These are phyloP conservation scores for Cryptococcus sp. DNA, from an alignment of 1,284 basidiomycete species.

Conservation along the genomic window DNA sequence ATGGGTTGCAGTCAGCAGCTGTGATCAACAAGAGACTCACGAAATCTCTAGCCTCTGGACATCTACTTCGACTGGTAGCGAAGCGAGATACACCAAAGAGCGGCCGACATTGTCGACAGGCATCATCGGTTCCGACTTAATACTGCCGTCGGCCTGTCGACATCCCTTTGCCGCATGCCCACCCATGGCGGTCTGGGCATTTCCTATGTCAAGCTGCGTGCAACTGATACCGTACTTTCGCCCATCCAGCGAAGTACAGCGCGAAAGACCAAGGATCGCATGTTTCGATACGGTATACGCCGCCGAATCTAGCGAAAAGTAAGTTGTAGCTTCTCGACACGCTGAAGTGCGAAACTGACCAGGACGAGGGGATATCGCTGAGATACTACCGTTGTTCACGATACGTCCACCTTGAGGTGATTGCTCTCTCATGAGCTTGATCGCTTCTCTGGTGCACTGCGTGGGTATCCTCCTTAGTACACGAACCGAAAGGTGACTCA, in stretches of 20 bases:
- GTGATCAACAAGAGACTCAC: slow-evolving; percentile 49
- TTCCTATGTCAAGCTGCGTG: slow-evolving; percentile 78
- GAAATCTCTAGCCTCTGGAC: slow-evolving; percentile 64
- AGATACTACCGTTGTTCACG: slow-evolving; percentile 79
- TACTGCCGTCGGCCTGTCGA: slow-evolving; percentile 67
- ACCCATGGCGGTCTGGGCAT: slow-evolving; percentile 66
- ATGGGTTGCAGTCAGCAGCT: too few species aligned
- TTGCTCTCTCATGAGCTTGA: slow-evolving; percentile 70
- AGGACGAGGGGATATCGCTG: slow-evolving; percentile 71
- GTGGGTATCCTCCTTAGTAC: neutral
- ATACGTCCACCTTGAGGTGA: slow-evolving; percentile 73
- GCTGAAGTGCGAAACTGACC: slow-evolving; percentile 13
- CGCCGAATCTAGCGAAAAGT: neutral
- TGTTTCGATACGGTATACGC: slow-evolving; percentile 77
- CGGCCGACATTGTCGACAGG: slow-evolving; percentile 64
- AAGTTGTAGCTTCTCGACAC: neutral
- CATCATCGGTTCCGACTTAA: slow-evolving; percentile 60
- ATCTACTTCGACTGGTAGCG: slow-evolving; percentile 66
- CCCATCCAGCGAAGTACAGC: slow-evolving; percentile 72
- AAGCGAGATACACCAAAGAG: slow-evolving; percentile 68
- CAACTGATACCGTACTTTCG: slow-evolving; percentile 69
- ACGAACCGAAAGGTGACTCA: neutral
- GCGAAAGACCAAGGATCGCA: slow-evolving; percentile 71
- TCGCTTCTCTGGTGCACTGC: slow-evolving; percentile 68
- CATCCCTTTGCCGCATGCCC: slow-evolving; percentile 56